phyloP scores from a whole-genome alignment of 495 filamentous ascomycete species.

The Pseudotulostoma volvatum region DNA sequence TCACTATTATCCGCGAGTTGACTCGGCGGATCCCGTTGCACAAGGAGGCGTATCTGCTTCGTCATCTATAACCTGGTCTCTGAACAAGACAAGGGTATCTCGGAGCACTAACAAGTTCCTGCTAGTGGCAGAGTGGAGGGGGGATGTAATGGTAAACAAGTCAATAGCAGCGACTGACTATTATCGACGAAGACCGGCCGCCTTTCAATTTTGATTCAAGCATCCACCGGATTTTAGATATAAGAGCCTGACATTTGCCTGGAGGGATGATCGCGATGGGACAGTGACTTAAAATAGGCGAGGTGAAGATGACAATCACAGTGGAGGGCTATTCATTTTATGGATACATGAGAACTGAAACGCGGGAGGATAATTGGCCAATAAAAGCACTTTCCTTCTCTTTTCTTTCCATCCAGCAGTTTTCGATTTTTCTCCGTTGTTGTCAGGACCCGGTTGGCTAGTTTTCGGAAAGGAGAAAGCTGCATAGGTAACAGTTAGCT shows the following conservation, averaged over 20 bases:
- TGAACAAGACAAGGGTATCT: too few relatives aligned
- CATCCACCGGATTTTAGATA: conserved; percentile 19
- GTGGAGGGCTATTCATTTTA: conserved; percentile 37
- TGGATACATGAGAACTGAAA: conserved; percentile 25
- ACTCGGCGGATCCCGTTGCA: conserved; percentile 6
- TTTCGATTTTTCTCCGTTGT: too few relatives aligned
- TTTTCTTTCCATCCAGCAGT: too few relatives aligned
- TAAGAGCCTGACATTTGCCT: conserved; percentile 36
- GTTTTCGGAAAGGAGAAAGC: conserved; percentile 1
- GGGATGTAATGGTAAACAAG: too few relatives aligned
- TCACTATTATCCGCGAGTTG: too few relatives aligned
- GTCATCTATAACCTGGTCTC: conserved; percentile 14
- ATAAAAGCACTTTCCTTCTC: too few relatives aligned
- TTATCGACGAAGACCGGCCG: conserved; percentile 9
- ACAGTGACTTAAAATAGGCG: conserved; percentile 25
- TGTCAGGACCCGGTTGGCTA: too few relatives aligned
- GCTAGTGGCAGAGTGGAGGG: too few relatives aligned
- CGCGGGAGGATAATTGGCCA: too few relatives aligned
- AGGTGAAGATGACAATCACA: conserved; percentile 7
- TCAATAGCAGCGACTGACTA: too few relatives aligned
- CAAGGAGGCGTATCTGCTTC: conserved; percentile 25
- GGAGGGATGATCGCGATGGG: conserved; percentile 32
- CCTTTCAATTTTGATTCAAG: conserved; percentile 3
- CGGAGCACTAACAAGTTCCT: too few relatives aligned
- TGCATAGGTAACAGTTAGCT: background rate